Conservation (phyloP, 306 rosid species). For the Lablab purpureus region DNA sequence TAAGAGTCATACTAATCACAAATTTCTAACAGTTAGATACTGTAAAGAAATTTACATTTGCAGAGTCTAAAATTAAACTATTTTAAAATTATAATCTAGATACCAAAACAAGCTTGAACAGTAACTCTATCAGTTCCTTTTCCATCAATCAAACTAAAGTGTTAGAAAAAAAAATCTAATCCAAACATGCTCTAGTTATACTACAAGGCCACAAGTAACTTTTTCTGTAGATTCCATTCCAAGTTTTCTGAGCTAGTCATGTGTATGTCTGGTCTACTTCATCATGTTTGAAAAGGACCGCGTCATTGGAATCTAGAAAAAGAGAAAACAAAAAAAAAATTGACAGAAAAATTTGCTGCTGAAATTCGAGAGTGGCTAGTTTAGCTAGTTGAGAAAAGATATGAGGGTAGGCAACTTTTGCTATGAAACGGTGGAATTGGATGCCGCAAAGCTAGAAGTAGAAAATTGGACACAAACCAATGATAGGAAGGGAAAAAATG, state of each 20-base stretch:
- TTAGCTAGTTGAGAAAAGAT: slow-evolving; percentile 19
- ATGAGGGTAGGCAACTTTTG: slow-evolving; percentile 42
- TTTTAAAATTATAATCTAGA: not conserved
- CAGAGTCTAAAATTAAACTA: no score
- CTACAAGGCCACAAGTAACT: slow-evolving; percentile 21
- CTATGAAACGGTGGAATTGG: slow-evolving; percentile 49
- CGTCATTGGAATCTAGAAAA: slow-evolving; percentile 31
- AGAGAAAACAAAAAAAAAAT: not conserved
- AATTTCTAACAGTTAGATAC: not conserved
- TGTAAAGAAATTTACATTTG: no score
- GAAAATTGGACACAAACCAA: slow-evolving; percentile 44
- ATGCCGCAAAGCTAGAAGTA: slow-evolving; percentile 45
- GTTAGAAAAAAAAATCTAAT: not conserved
- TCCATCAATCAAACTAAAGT: slow-evolving; percentile 6
- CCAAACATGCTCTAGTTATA: slow-evolving; percentile 24
- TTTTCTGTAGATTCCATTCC: slow-evolving; percentile 49
- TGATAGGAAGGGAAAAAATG: slow-evolving; percentile 47
- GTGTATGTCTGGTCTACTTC: slow-evolving; percentile 45
- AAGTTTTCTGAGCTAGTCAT: slow-evolving; percentile 39
- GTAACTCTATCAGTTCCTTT: not conserved
- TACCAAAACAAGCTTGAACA: not conserved
- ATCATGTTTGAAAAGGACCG: slow-evolving; percentile 45
- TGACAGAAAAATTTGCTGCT: not conserved
- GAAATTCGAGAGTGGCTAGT: slow-evolving; percentile 37
- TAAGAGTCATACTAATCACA: not conserved